Evolutionary conservation across 139 green algal species (phyloP), one percentile per base, ranked within the genome.

Genomic region (Chlamydomonas incerta): DNA sequence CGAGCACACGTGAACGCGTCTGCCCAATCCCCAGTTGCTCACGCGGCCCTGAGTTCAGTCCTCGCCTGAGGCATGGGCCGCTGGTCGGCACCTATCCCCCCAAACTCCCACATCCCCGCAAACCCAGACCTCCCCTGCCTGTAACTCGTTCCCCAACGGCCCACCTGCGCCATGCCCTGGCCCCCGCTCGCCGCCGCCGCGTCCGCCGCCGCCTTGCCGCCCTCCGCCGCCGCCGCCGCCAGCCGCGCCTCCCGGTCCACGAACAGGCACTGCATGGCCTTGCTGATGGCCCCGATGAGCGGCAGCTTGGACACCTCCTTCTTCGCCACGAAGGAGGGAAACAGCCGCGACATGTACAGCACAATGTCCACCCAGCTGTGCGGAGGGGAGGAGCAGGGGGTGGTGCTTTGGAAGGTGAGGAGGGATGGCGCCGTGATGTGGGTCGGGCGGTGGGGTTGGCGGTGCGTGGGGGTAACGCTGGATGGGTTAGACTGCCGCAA

Each of bases 291-390:
- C 24, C 95, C 95, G 33, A 98, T 86, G 33, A 98, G 82, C 21
- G 94, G 93, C 75, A 94, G 69, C 47, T 88, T 67, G 15, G 84
- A 55, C 0, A 93, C 96, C 24, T 87, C 81, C 26, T 89, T 90
- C 74, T 93, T 88, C 0, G 96, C 95, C 33, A 98, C 96, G 88
- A 98, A 98, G 34, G 82, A 86, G 31, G 96, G 96, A 33, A 97
- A 95, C 47, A 88, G 92, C 28, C 88, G 70, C 60, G 89, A 91
- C 93, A 98, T 97, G 83, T 95, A 93, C 24, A 98, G 80, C 52
- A 99, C 79, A 72, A 99, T 98, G 87, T 99, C 96, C 10, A 91
- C 69, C 92, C 93, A 99, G 75, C 91, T 90, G 58, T 91, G 80
- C 87, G 98, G 35, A 34, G 82, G 34, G 8, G 47, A 58, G 35